phyloP scores from a whole-genome alignment of 2,329 filamentous ascomycete species.

The Mycogone perniciosa region DNA sequence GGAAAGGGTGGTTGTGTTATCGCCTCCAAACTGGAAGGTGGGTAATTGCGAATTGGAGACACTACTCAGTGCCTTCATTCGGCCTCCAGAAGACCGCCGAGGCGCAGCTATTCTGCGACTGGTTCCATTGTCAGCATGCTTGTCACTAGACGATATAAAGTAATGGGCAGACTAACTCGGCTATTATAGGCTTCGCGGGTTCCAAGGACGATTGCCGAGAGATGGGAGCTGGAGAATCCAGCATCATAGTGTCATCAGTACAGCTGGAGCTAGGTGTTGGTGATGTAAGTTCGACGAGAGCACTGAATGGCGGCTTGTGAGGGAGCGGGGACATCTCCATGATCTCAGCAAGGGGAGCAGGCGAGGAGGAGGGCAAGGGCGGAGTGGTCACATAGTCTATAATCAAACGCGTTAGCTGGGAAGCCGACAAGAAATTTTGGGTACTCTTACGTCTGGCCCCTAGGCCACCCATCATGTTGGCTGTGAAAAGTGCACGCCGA shows the following conservation, averaged over 20 bases:
- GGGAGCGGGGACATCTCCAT: constrained; percentile 95
- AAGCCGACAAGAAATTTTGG: not conserved
- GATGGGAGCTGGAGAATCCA: constrained; percentile 51
- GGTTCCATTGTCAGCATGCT: constrained; percentile 21
- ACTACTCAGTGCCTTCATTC: constrained; percentile 65
- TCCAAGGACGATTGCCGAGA: constrained; percentile 43
- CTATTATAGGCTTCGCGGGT: constrained; percentile 39
- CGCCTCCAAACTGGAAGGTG: constrained; percentile 65
- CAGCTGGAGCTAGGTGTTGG: constrained; percentile 57
- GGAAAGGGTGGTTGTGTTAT: constrained; percentile 44
- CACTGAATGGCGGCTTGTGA: constrained; percentile 68
- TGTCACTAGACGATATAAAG: constrained; percentile 14
- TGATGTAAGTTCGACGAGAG: constrained; percentile 62
- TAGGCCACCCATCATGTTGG: constrained; percentile 31
- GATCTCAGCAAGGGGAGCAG: constrained; percentile 61
- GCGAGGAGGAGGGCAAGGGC: constrained; percentile 76
- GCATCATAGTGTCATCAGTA: constrained; percentile 43
- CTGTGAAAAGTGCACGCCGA: constrained; percentile 35
- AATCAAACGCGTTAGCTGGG: constrained; percentile 10
- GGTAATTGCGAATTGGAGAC: constrained; percentile 59
- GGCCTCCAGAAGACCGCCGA: constrained; percentile 66
- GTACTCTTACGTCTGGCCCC: constrained; percentile 28
- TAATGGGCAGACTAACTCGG: constrained; percentile 43
- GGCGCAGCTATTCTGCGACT: constrained; percentile 63
- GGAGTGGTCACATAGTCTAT: constrained; percentile 76